phyloP scores from a whole-genome alignment of 306 rosid genomes.

The Cicer judaicum region DNA sequence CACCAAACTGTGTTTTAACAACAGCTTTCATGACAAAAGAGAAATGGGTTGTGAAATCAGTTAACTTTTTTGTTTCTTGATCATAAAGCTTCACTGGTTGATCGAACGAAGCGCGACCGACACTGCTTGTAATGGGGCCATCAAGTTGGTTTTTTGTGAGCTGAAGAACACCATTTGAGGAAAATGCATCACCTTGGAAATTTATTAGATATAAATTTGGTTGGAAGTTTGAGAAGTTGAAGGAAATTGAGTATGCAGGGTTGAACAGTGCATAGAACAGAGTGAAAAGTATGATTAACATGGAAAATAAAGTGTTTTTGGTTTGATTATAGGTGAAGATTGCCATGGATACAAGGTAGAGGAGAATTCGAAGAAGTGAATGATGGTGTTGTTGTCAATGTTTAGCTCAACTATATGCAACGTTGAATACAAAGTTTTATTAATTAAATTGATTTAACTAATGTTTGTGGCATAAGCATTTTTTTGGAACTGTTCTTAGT shows the following conservation, averaged over 20 bases:
- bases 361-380: conserved; percentile 14
- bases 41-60: conserved; percentile 81
- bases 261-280: conserved; percentile 32
- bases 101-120: conserved; percentile 62
- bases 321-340: conserved; percentile 34
- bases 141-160: conserved; percentile 65
- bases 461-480: not conserved
- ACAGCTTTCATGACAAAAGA: conserved; percentile 57
- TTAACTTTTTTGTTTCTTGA: conserved; percentile 45
- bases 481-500: conserved; percentile 23
- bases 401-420: conserved; percentile 46
- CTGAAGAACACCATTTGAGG: conserved; percentile 54
- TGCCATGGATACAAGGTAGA: conserved; percentile 44
- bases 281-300: conserved; percentile 24
- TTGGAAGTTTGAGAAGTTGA: conserved; percentile 54
- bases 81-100: conserved; percentile 68
- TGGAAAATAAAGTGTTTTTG: conserved; percentile 7
- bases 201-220: conserved; percentile 43
- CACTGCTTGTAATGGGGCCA: conserved; percentile 50
- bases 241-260: conserved; percentile 52
- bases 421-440: conserved; percentile 13
- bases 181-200: conserved; percentile 62
- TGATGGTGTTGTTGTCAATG: conserved; percentile 28
- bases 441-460: conserved; percentile 15
- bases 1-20: conserved; percentile 33